A percentile compares a stretch with the other conserved stretches of the same genome.
phyloP scores from a whole-genome alignment of 2,329 filamentous ascomycete species.

The Xylariaceae sp. region DNA sequence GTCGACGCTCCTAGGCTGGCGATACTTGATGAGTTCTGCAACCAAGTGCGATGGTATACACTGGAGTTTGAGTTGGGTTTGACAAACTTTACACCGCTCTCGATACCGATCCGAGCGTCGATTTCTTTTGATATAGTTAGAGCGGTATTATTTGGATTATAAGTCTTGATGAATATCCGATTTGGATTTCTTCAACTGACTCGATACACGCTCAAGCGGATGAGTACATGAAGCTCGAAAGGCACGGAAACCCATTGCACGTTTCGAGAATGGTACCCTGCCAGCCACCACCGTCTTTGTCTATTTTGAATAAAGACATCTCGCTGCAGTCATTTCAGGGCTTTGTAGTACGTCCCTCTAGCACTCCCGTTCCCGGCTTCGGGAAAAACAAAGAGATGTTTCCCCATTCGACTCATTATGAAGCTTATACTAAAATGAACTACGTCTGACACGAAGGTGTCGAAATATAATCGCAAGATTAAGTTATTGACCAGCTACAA shows the following conservation, averaged over 20 bases:
- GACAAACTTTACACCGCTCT: too few species aligned
- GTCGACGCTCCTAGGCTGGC: too few species aligned
- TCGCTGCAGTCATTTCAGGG: neutral
- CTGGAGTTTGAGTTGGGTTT: too few species aligned
- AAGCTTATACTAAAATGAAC: too few species aligned
- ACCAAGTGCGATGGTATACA: too few species aligned
- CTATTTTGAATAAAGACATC: neutral
- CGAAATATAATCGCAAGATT: too few species aligned
- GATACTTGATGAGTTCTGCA: too few species aligned
- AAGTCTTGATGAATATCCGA: neutral
- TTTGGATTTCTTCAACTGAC: neutral
- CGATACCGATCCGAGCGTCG: too few species aligned
- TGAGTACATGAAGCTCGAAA: neutral
- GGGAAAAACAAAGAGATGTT: conserved; percentile 9
- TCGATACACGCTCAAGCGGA: neutral
- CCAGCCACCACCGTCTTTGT: conserved; percentile 6
- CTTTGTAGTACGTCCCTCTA: neutral
- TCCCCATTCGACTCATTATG: neutral
- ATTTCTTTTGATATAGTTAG: too few species aligned
- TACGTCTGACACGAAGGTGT: too few species aligned
- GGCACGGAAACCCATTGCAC: neutral
- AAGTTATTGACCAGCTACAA: neutral
- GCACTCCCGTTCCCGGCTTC: conserved; percentile 10
- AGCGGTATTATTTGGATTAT: neutral
- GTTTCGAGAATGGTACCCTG: neutral